These are phyloP conservation scores for Chenopodium suecicum DNA, from an alignment of 148 eudicot genomes.

Conservation along the genomic window DNA sequence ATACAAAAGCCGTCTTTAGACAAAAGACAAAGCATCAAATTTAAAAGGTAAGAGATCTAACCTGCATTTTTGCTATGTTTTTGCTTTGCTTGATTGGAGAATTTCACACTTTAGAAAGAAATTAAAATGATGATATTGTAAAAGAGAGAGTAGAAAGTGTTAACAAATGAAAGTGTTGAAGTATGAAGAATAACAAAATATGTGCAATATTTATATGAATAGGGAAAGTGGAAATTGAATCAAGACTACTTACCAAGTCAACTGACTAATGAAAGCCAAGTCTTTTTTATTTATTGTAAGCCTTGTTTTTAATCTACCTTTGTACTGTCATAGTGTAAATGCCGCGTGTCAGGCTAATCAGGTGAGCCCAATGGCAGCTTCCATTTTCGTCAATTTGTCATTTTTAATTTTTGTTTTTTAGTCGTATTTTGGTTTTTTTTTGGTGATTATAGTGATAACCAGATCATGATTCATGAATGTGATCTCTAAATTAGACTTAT, in stretches of 20 bases:
- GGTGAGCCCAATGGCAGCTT: too few species aligned
- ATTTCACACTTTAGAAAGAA: not conserved
- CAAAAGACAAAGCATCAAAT: too few species aligned
- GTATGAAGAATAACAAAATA: not conserved
- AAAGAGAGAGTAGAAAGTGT: not conserved
- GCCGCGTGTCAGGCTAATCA: too few species aligned
- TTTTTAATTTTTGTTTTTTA: too few species aligned
- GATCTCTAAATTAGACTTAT: too few species aligned
- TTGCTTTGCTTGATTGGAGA: not conserved
- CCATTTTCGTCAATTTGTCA: too few species aligned
- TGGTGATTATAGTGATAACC: too few species aligned
- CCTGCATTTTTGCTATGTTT: not conserved
- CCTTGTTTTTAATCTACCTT: too few species aligned
- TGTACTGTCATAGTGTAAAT: too few species aligned
- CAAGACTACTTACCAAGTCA: not conserved
- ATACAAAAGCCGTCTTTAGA: too few species aligned
- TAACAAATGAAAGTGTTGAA: not conserved
- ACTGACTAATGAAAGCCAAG: not conserved
- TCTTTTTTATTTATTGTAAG: not conserved
- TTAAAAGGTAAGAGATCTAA: not conserved
- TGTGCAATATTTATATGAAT: not conserved
- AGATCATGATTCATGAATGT: too few species aligned
- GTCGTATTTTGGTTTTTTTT: too few species aligned
- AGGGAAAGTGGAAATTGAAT: not conserved
- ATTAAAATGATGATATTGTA: not conserved